Percentiles rank a stretch among this genome's conserved stretches.
Conservation (phyloP, 768 basidiomycete species). For the Royoungia palumana region DNA sequence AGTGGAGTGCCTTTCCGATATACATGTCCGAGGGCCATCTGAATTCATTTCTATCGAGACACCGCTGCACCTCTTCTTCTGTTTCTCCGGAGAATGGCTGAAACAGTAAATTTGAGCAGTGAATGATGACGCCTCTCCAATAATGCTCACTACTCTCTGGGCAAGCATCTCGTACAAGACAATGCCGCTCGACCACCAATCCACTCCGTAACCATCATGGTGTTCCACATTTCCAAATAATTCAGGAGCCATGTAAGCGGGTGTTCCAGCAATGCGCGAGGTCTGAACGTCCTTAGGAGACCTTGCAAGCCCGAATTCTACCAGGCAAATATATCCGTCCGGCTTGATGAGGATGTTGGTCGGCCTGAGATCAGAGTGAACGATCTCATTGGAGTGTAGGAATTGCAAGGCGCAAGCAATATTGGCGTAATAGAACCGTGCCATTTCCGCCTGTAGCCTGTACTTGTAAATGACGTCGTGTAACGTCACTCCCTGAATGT, state of each 20-base stretch:
- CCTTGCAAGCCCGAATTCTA: slow-evolving; percentile 48
- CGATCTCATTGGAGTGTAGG: too few species aligned
- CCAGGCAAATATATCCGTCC: slow-evolving; percentile 53
- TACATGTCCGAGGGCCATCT: slow-evolving; percentile 40
- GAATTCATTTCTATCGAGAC: slow-evolving; percentile 13
- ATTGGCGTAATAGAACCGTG: too few species aligned
- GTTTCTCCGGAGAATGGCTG: slow-evolving; percentile 27
- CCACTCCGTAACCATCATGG: slow-evolving; percentile 31
- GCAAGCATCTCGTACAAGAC: slow-evolving; percentile 53
- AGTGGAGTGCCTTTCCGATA: slow-evolving; percentile 40
- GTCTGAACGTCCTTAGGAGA: slow-evolving; percentile 7
- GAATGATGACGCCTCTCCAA: not conserved
- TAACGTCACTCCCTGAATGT: too few species aligned
- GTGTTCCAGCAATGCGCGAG: slow-evolving; percentile 44
- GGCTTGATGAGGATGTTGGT: too few species aligned
- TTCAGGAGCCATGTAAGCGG: slow-evolving; percentile 52
- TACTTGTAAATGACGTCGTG: too few species aligned
- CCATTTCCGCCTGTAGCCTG: too few species aligned
- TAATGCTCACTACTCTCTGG: slow-evolving; percentile 29
- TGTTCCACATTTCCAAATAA: slow-evolving; percentile 12
- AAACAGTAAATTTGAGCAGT: not conserved
- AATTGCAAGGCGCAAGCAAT: too few species aligned
- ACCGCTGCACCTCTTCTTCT: too few species aligned
- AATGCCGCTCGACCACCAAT: slow-evolving; percentile 56
- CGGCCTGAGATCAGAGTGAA: too few species aligned